These are phyloP conservation scores for Epichloe aotearoae DNA, from an alignment of 2,329 filamentous ascomycete species.

Conservation along the genomic window DNA sequence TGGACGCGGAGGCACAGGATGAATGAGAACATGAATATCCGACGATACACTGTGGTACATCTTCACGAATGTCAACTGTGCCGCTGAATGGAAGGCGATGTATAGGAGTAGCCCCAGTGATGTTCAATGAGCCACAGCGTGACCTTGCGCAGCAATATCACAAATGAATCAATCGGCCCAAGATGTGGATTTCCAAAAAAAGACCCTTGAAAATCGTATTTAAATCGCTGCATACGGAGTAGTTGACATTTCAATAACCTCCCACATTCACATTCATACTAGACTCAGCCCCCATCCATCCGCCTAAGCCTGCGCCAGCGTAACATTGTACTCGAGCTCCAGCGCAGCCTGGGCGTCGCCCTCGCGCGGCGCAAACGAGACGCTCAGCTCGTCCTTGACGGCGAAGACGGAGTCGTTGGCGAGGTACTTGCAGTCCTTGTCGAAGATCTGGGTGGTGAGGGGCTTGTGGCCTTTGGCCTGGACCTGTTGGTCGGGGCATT, in stretches of 20 bases:
- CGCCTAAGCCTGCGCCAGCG: constrained; percentile 18
- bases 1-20: too few species aligned
- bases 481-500: constrained; percentile 13
- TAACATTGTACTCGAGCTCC: constrained; percentile 50
- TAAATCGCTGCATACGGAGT: neutral
- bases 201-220: neutral
- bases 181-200: too few species aligned
- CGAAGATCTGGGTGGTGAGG: constrained; percentile 64
- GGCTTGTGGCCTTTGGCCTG: constrained; percentile 47
- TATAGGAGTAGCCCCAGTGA: too few species aligned
- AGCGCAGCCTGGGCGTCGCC: constrained; percentile 35
- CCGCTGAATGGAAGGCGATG: too few species aligned
- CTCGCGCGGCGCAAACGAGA: constrained; percentile 25
- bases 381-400: constrained; percentile 36
- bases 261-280: neutral
- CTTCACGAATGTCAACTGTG: too few species aligned
- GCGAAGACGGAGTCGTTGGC: constrained; percentile 38
- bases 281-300: neutral
- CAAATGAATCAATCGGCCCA: too few species aligned
- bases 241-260: neutral
- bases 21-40: too few species aligned
- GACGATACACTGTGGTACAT: too few species aligned
- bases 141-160: too few species aligned
- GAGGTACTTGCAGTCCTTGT: constrained; percentile 50
- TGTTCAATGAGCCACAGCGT: too few species aligned